Evolutionary conservation across 2,329 filamentous ascomycete species (phyloP).

Genomic region (Westerdykella sp.): DNA sequence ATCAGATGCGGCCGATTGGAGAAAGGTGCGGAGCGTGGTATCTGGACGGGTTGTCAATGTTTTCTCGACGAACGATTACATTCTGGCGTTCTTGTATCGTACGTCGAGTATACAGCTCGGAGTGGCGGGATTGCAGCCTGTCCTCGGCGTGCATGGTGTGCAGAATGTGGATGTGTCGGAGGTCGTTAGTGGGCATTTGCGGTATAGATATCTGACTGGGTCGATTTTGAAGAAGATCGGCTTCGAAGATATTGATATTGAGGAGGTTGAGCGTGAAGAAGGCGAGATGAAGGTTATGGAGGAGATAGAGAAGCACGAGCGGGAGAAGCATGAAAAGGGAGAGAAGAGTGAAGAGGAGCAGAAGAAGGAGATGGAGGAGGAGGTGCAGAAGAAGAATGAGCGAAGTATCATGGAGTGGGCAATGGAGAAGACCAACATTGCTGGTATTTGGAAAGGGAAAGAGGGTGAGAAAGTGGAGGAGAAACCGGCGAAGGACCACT

Average conservation of each 20-base stretch:
- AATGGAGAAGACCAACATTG: conserved; percentile 36
- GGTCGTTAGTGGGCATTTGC: conserved; percentile 46
- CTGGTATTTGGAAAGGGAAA: conserved; percentile 11
- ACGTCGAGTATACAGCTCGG: conserved; percentile 76
- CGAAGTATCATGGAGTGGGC: conserved; percentile 40
- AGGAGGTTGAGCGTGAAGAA: conserved; percentile 44
- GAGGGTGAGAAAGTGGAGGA: conserved; percentile 12
- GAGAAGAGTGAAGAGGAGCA: conserved; percentile 25
- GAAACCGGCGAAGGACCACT: conserved; percentile 9
- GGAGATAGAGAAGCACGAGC: conserved; percentile 38
- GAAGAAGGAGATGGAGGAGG: conserved; percentile 36
- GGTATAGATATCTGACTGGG: conserved; percentile 48
- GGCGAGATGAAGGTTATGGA: conserved; percentile 40
- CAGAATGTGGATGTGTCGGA: conserved; percentile 51
- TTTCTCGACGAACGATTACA: conserved; percentile 79
- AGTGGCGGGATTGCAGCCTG: conserved; percentile 73
- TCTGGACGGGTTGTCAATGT: conserved; percentile 80
- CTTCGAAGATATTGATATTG: conserved; percentile 47
- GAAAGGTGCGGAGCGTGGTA: conserved; percentile 68
- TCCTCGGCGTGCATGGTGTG: conserved; percentile 62
- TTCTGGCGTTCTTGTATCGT: conserved; percentile 81
- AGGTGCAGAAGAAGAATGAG: conserved; percentile 40
- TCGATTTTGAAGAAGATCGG: conserved; percentile 48
- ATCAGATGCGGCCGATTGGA: conserved; percentile 66
- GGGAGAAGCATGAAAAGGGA: conserved; percentile 31